Evolutionary conservation across 2,329 filamentous ascomycete species (phyloP).

Genomic region (Zasmidium angulare): DNA sequence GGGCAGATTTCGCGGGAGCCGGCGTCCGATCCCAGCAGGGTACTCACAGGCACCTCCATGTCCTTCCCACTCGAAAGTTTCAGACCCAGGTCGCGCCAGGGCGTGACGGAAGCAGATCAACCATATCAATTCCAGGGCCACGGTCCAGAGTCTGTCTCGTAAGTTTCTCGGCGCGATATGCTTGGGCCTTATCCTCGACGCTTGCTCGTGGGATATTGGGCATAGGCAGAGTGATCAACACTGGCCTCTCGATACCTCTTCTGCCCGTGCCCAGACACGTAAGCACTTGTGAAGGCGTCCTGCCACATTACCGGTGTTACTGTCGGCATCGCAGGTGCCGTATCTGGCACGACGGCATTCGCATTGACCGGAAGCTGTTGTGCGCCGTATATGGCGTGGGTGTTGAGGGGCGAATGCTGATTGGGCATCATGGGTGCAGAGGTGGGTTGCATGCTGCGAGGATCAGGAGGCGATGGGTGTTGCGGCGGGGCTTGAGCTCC

Average conservation of each 20-base stretch:
- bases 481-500: slow-evolving; percentile 54
- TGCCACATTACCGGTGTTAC: slow-evolving; percentile 55
- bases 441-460: slow-evolving; percentile 21
- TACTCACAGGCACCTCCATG: slow-evolving; percentile 1
- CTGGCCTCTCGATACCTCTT: slow-evolving; percentile 49
- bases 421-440: slow-evolving; percentile 34
- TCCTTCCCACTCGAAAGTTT: neutral
- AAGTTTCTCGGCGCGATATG: neutral
- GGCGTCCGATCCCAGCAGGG: neutral
- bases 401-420: slow-evolving; percentile 34
- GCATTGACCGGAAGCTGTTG: slow-evolving; percentile 23
- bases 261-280: slow-evolving; percentile 38
- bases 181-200: slow-evolving; percentile 16
- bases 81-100: neutral
- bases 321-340: slow-evolving; percentile 26
- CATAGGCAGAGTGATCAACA: slow-evolving; percentile 23
- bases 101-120: neutral
- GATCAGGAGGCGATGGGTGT: slow-evolving; percentile 44
- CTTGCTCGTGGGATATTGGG: slow-evolving; percentile 19
- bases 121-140: neutral
- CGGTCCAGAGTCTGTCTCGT: slow-evolving; percentile 4
- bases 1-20: neutral
- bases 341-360: slow-evolving; percentile 18
- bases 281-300: slow-evolving; percentile 44
- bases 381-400: slow-evolving; percentile 23